phyloP scores from a whole-genome alignment of 2,329 filamentous ascomycete species.

The Karstenula rhodostoma region DNA sequence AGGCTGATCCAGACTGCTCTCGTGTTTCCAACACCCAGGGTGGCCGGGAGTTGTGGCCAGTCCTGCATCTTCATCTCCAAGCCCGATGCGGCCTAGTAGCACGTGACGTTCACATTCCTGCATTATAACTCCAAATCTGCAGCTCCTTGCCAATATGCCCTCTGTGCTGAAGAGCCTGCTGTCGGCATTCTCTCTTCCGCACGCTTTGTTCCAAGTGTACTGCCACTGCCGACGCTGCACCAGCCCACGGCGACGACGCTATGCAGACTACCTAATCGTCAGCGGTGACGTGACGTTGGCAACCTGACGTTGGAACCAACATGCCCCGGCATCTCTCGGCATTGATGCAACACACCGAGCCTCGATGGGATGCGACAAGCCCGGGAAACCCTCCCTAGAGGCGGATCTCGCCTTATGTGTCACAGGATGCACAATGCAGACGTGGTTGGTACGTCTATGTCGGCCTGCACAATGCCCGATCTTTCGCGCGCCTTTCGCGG shows the following conservation, averaged over 20 bases:
- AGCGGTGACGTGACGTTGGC: constrained; percentile 8
- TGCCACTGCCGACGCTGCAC: not conserved
- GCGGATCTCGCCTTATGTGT: not conserved
- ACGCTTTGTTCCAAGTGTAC: not conserved
- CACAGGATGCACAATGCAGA: not conserved
- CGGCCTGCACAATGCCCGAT: not conserved
- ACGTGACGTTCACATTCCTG: constrained; percentile 11
- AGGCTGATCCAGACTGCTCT: constrained; percentile 8
- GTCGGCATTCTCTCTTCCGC: not conserved
- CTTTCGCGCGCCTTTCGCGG: not conserved
- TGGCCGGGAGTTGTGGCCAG: constrained; percentile 9
- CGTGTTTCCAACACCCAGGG: constrained; percentile 14
- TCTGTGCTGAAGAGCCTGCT: not conserved
- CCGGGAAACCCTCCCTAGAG: no score
- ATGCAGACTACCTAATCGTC: not conserved
- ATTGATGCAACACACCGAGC: not conserved
- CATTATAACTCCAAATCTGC: no score
- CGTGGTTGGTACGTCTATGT: not conserved
- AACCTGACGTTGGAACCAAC: constrained; percentile 7
- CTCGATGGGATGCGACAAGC: not conserved
- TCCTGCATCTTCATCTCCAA: constrained; percentile 7
- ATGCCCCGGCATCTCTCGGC: constrained; percentile 1
- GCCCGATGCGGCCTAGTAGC: constrained; percentile 4
- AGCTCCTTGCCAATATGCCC: no score
- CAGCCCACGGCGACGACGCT: not conserved